Evolutionary conservation across 1,139 yeast genomes (phyloP), one percentile per base, ranked within the genome.

Genomic region (Suhomyces terraborum): DNA sequence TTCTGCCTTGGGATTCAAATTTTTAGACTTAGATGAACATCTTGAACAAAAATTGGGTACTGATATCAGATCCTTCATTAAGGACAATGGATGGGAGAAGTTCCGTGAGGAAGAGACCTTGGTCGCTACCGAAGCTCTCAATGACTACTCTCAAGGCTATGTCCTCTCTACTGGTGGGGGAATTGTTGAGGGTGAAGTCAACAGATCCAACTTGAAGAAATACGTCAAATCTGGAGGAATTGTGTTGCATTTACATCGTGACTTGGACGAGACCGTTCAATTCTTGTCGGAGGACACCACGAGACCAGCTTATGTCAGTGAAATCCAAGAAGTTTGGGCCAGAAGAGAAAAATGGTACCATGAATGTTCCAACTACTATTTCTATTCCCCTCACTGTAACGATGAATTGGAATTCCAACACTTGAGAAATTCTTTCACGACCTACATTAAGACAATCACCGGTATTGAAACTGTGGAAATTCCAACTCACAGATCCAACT

Each of bases 141-240:
- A 56, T 1, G 62, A 71, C 22, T 68, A 75, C 52, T 69, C 80
- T 4, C 61, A 66, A 3, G 87, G 86, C 3, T 73, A 81, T 54
- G 86, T 93, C 25, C 75, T 89, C 40, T 88, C 98, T 1, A 88
- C 97, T 41, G 99, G 99, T 25, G 99, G 99, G 31, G 99, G 99
- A 6, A 75, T 94, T 49, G 96, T 93, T 25, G 98, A 93, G 64
- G 77, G 78, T 23, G 75, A 75, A 9, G 75, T 61, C n/a, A 82
- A 94, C 7, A 79, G 98, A 54, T 69, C 69, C 6, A 50, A 78
- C 8, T 70, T 93, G 58, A 74, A 81, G 54, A 58, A 69, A 8
- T 85, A 82, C 61, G 64, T 70, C 31, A 58, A 64, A 33, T 61
- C 68, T 12, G 89, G 88, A 18, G 87, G 91, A 6, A 77, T 87